Conservation (phyloP, 345 rosid genomes). For the Turritis glabra region DNA sequence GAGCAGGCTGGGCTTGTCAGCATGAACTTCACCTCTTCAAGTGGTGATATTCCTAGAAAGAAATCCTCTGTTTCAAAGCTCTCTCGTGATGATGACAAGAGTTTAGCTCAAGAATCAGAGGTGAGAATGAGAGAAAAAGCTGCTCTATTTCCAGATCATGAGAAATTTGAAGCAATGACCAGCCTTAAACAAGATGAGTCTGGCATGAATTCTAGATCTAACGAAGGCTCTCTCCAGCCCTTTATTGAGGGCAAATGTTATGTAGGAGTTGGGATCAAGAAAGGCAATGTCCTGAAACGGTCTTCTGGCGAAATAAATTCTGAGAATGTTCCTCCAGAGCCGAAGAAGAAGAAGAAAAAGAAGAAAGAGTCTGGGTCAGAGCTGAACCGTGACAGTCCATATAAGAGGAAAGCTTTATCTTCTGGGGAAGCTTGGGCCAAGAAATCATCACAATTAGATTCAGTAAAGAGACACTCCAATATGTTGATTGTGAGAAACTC, state of each 20-base stretch:
- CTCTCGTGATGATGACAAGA: slow-evolving; percentile 31
- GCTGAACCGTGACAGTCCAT: slow-evolving; percentile 41
- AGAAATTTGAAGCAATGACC: slow-evolving; percentile 32
- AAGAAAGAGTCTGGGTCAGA: slow-evolving; percentile 49
- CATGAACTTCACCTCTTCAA: slow-evolving; percentile 23
- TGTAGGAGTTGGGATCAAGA: slow-evolving; percentile 46
- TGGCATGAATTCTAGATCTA: slow-evolving; percentile 19
- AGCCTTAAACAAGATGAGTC: slow-evolving; percentile 40
- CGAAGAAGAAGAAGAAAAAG: slow-evolving; percentile 57
- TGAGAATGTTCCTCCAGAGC: slow-evolving; percentile 34
- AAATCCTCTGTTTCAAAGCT: slow-evolving; percentile 32
- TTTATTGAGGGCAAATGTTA: slow-evolving; percentile 36
- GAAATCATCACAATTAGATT: slow-evolving; percentile 36
- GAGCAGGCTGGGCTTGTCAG: slow-evolving; percentile 40
- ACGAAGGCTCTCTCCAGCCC: slow-evolving; percentile 43
- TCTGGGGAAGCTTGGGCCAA: slow-evolving; percentile 43
- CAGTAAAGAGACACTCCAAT: slow-evolving; percentile 44
- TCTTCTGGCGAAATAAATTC: slow-evolving; percentile 39
- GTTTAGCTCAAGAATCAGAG: slow-evolving; percentile 20
- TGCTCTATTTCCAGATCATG: slow-evolving; percentile 31
- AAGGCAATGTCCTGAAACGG: slow-evolving; percentile 51
- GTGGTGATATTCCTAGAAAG: slow-evolving; percentile 39
- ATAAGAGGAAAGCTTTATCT: slow-evolving; percentile 48
- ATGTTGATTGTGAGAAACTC: slow-evolving; percentile 28
- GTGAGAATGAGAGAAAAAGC: slow-evolving; percentile 23